Evolutionary conservation across 2,329 filamentous ascomycete genomes (phyloP).

Genomic region (Dactylellina leptospora): DNA sequence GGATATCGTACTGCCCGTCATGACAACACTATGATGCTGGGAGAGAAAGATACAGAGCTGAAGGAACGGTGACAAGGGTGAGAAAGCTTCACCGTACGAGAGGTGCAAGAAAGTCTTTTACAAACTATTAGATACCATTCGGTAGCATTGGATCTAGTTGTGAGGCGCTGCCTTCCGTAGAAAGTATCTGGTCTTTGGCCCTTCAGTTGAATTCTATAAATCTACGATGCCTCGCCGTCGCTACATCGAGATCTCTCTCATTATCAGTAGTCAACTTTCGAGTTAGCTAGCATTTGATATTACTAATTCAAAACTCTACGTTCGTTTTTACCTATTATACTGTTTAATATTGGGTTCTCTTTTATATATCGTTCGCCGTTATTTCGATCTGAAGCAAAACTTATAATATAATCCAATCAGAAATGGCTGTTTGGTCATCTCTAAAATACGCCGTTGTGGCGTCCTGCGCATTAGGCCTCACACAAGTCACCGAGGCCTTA

Average conservation of each 20-base stretch:
- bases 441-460: conserved; percentile 44
- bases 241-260: conserved; percentile 16
- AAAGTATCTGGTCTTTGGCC: conserved; percentile 10
- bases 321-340: neutral
- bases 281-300: neutral
- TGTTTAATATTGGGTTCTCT: too few relatives aligned
- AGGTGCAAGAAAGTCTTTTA: conserved; percentile 27
- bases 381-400: too few relatives aligned
- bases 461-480: conserved; percentile 37
- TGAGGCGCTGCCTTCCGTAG: neutral
- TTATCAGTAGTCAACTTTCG: neutral
- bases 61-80: neutral
- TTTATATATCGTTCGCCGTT: too few relatives aligned
- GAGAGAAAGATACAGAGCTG: neutral
- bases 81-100: conserved; percentile 28
- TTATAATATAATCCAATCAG: conserved; percentile 14
- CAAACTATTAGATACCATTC: too few relatives aligned
- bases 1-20: conserved; percentile 47
- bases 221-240: neutral
- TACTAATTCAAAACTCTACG: too few relatives aligned
- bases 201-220: conserved; percentile 49
- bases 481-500: conserved; percentile 35
- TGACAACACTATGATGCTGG: conserved; percentile 50
- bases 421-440: conserved; percentile 50
- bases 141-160: conserved; percentile 6